Conservation (phyloP, 1,284 basidiomycete genomes). For the Testicularia cyperi region DNA sequence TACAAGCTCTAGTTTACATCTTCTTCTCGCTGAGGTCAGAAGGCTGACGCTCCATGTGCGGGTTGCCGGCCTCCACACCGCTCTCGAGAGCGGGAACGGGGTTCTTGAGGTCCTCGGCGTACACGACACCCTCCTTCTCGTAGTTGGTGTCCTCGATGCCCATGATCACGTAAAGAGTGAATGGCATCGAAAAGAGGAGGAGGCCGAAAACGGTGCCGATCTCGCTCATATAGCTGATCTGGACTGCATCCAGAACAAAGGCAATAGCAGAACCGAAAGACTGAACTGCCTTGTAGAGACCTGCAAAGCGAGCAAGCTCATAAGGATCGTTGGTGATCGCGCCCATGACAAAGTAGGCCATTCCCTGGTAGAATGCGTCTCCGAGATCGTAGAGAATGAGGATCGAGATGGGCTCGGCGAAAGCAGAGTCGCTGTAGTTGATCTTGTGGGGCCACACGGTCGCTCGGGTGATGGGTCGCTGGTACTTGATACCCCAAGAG, state of each 20-base stretch:
- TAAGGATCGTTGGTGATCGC: slow-evolving; percentile 48
- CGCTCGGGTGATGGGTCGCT: slow-evolving; percentile 31
- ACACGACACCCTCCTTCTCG: slow-evolving; percentile 22
- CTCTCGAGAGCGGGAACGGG: slow-evolving; percentile 11
- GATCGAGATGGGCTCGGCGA: slow-evolving; percentile 24
- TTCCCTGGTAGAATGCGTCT: slow-evolving; percentile 32
- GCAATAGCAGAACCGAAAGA: slow-evolving; percentile 41
- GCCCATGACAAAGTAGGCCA: slow-evolving; percentile 45
- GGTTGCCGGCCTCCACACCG: slow-evolving; percentile 1
- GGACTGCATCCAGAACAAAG: slow-evolving; percentile 35
- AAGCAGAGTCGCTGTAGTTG: slow-evolving; percentile 16
- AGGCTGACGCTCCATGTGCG: slow-evolving; percentile 13
- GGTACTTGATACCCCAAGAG: slow-evolving; percentile 25
- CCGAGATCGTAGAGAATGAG: slow-evolving; percentile 20
- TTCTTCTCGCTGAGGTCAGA: slow-evolving; percentile 28
- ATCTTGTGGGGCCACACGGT: slow-evolving; percentile 18
- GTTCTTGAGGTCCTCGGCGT: slow-evolving; percentile 16
- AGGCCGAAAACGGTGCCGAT: slow-evolving; percentile 24
- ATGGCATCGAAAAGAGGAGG: slow-evolving; percentile 19
- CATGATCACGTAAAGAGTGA: slow-evolving; percentile 13
- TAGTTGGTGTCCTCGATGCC: slow-evolving; percentile 20
- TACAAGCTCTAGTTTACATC: no score
- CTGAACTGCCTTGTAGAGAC: slow-evolving; percentile 46
- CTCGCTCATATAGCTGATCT: slow-evolving; percentile 24
- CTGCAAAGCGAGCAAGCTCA: slow-evolving; percentile 43